Percentiles rank a stretch among this genome's conserved stretches.
Conservation (phyloP, 169 alveolate genomes). For the Plasmodium fragile region DNA sequence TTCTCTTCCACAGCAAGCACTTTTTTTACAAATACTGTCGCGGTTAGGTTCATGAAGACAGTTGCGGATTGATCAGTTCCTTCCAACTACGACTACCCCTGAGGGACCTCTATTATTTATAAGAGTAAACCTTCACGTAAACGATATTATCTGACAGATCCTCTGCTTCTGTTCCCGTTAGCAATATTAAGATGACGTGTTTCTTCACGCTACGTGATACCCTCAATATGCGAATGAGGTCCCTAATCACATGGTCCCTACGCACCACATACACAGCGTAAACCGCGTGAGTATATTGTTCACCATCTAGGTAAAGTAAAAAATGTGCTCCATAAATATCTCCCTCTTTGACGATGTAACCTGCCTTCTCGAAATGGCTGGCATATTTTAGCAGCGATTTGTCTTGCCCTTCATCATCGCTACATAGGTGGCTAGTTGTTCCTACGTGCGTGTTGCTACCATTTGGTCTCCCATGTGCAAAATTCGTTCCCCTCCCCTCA, state of each 20-base stretch:
- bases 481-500: neutral
- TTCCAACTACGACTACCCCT: neutral
- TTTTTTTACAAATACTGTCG: neutral
- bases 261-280: conserved; percentile 45
- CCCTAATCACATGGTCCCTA: conserved; percentile 16
- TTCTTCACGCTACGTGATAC: conserved; percentile 39
- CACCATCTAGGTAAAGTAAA: conserved; percentile 31
- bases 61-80: neutral
- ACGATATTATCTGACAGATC: conserved; percentile 16
- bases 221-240: conserved; percentile 38
- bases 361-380: conserved; percentile 9
- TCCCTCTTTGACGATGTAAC: conserved; percentile 28
- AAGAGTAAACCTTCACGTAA: conserved; percentile 19
- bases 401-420: neutral
- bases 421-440: neutral
- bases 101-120: conserved; percentile 14
- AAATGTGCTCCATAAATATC: conserved; percentile 65
- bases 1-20: neutral
- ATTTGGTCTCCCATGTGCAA: neutral
- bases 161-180: neutral
- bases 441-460: neutral
- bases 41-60: neutral
- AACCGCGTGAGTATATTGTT: conserved; percentile 57
- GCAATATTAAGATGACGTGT: conserved; percentile 38
- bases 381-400: conserved; percentile 11